Base-by-base conservation (phyloP, 192 early-diverging fungal species). In the Oehlia diaphana region DNA sequence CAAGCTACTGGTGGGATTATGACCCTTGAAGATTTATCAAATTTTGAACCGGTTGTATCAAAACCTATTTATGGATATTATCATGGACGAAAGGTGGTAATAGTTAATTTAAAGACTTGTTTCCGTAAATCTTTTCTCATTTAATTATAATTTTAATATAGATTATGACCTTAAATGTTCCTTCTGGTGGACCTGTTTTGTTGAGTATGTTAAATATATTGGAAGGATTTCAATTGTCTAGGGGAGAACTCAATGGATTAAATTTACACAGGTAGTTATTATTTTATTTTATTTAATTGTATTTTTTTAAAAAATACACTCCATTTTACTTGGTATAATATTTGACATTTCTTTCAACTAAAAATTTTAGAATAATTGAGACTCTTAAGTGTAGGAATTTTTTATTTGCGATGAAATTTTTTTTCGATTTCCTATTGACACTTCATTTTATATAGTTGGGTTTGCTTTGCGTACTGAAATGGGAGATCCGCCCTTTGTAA, bases 171-270 rank as follows among this genome's bases (percentile, higher is more conserved):
- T 74, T 82, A 37, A 80, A 92, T 23, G 88, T 93, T 19, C 96
- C 97, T 5, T 93, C 95, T 14, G 93, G 93, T 78, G 97, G 97
- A 1, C 91, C 94, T 8, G 86, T 96, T 19, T 82, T 97, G 44
- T 83, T 97, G 49, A 91, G 92, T 80, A 86, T 96, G 78, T 88
- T 99, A 61, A 97, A 97, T 72, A 89, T 96, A 37, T 81, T 96
- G 69, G 97, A 99, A 83, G 89, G 93, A 64, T 97, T 89, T 82
- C 87, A 93, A 63, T 86, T 96, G 16, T 84, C 82, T n/a, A 44
- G 80, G 26, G 86, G 90, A 42, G 91, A 91, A 4, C 82, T 86
- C 21, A 88, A 89, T 2, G 86, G 88, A 10, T 42, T 94, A 21
- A 95, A 91, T 74, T 84, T 92, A 19, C 96, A 99, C 82, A 91